These are phyloP conservation scores for Lachancea lanzarotensis DNA, from an alignment of 805 yeast genomes.

Conservation along the genomic window DNA sequence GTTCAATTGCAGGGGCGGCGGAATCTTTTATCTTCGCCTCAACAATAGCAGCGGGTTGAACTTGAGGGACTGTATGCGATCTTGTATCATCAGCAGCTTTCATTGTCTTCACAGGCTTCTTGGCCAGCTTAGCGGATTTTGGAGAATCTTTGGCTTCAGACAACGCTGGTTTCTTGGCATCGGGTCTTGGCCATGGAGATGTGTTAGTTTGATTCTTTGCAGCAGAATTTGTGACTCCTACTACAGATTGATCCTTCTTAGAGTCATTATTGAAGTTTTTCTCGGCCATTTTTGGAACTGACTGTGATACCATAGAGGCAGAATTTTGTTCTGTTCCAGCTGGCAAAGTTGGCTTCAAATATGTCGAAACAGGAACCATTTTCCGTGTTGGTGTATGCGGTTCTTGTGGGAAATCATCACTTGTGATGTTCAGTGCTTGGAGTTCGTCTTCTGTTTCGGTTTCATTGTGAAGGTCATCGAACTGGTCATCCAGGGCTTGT, in stretches of 20 bases:
- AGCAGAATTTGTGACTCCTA: too few species aligned
- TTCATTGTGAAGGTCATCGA: constrained; percentile 38
- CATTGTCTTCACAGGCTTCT: not conserved
- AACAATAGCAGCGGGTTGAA: not conserved
- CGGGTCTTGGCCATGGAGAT: too few species aligned
- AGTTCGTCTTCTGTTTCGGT: constrained; percentile 37
- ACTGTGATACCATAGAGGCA: too few species aligned
- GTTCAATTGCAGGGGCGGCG: not conserved
- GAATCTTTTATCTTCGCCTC: not conserved
- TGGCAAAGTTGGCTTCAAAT: not conserved
- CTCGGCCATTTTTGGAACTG: too few species aligned
- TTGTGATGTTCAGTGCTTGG: constrained; percentile 19
- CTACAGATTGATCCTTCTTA: too few species aligned
- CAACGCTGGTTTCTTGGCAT: too few species aligned
- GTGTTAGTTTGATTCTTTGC: too few species aligned
- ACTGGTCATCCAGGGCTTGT: constrained; percentile 42
- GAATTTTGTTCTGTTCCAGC: not conserved
- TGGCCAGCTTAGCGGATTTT: not conserved
- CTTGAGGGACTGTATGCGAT: too few species aligned
- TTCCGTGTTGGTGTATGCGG: constrained; percentile 16
- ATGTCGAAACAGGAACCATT: constrained; percentile 2
- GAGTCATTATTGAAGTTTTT: too few species aligned
- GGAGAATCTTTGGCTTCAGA: too few species aligned
- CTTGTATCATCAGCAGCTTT: not conserved
- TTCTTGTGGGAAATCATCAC: constrained; percentile 16